Evolutionary conservation across 169 alveolate genomes (phyloP).

Genomic region (Eimeria mitis): DNA sequence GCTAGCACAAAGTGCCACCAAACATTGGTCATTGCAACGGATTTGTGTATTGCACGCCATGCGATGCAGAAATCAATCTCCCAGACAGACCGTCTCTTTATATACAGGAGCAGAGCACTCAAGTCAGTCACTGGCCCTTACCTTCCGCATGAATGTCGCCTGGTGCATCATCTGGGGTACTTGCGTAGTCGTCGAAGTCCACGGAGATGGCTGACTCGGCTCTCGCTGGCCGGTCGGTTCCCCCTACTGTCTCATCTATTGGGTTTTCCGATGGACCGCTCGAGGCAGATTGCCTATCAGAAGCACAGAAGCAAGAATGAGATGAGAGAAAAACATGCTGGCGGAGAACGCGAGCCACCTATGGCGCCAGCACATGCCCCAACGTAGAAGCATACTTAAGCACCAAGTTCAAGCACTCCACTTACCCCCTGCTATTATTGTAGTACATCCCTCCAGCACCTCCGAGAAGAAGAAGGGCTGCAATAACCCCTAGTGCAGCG

Average conservation of each 20-base stretch:
- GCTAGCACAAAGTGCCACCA: not conserved
- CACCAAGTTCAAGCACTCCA: not conserved
- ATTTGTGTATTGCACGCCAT: not conserved
- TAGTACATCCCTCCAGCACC: slow-evolving; percentile 72
- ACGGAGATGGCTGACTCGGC: slow-evolving; percentile 62
- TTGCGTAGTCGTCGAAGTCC: slow-evolving; percentile 64
- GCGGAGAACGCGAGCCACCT: not conserved
- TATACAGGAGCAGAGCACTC: not conserved
- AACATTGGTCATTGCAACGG: not conserved
- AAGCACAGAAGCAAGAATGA: not conserved
- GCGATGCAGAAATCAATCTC: not conserved
- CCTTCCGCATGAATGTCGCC: slow-evolving; percentile 58
- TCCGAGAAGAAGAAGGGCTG: slow-evolving; percentile 16
- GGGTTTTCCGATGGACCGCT: not conserved
- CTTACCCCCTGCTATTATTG: not conserved
- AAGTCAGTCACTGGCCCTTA: slow-evolving; percentile 5
- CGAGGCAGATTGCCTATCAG: not conserved
- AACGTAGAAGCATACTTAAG: not conserved
- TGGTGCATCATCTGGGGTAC: slow-evolving; percentile 69
- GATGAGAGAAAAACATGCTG: not conserved
- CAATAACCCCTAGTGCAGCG: slow-evolving; percentile 14
- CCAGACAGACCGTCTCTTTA: not conserved
- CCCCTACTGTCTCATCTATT: slow-evolving; percentile 41
- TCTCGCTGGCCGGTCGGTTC: slow-evolving; percentile 31
- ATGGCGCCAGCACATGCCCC: not conserved